Evolutionary conservation across 768 basidiomycete genomes (phyloP).

Genomic region (Hydnomerulius pinastri): DNA sequence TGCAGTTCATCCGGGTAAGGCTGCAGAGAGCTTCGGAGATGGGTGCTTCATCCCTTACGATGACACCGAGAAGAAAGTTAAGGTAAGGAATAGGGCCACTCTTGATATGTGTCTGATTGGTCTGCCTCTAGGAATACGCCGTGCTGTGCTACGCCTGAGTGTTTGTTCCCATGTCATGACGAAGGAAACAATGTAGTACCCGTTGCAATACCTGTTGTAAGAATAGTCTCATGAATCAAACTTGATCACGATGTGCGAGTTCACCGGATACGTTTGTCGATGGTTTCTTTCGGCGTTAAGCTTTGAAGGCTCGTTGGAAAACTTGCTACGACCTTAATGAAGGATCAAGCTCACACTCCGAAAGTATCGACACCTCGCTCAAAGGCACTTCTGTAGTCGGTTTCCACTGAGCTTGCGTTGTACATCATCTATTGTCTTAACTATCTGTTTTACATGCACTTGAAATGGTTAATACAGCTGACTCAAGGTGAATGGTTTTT

Average conservation of each 20-base stretch:
- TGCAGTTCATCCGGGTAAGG: constrained; percentile 65
- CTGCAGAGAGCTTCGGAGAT: constrained; percentile 47
- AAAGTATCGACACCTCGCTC: too few species aligned
- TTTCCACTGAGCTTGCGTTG: too few species aligned
- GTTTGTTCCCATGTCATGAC: background rate
- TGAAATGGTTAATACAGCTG: too few species aligned
- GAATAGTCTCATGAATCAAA: background rate
- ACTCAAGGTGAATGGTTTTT: too few species aligned
- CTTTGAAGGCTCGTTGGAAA: too few species aligned
- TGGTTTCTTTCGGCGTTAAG: too few species aligned
- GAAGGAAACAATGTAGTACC: background rate
- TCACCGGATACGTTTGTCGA: too few species aligned
- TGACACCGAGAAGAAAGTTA: constrained; percentile 50
- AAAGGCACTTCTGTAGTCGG: too few species aligned
- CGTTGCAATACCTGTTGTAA: constrained; percentile 8
- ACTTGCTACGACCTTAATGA: too few species aligned
- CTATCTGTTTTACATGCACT: too few species aligned
- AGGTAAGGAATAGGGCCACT: constrained; percentile 36
- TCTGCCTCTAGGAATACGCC: constrained; percentile 38
- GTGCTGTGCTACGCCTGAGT: constrained; percentile 40
- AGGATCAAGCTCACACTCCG: too few species aligned
- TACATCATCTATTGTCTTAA: too few species aligned
- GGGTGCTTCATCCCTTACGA: constrained; percentile 63
- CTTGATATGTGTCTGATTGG: background rate
- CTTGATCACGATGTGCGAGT: background rate